Percentiles rank a stretch among this genome's conserved stretches.
Conservation (phyloP, 306 rosid species). For the Inga laurina region DNA sequence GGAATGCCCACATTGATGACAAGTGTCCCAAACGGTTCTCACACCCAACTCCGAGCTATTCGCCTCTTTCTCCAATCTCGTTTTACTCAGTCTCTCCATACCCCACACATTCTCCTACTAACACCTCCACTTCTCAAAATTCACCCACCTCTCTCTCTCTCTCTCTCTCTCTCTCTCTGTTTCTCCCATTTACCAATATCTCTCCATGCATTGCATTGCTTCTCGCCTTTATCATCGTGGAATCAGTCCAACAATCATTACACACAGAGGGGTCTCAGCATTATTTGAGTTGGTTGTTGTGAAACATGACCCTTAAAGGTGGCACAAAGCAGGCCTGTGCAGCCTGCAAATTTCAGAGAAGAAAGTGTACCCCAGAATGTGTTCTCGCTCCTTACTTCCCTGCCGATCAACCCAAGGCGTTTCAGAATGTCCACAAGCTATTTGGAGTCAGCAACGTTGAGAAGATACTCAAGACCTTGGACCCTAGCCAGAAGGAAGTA, state of each 20-base stretch:
- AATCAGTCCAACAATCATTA: not conserved
- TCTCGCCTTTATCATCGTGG: conserved; percentile 11
- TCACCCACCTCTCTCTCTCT: not conserved
- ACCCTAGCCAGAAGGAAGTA: conserved; percentile 44
- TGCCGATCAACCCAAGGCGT: conserved; percentile 64
- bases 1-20: conserved; percentile 33
- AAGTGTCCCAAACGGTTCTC: conserved; percentile 37
- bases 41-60: conserved; percentile 32
- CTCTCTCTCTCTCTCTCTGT: not conserved
- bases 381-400: conserved; percentile 74
- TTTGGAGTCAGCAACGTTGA: conserved; percentile 73
- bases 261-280: conserved; percentile 13
- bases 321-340: conserved; percentile 76
- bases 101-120: conserved; percentile 38
- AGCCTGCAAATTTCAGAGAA: conserved; percentile 69
- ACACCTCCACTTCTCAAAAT: conserved; percentile 27
- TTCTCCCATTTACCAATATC: conserved; percentile 6
- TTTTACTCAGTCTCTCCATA: conserved; percentile 50
- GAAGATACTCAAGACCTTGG: conserved; percentile 47
- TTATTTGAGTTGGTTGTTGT: conserved; percentile 33
- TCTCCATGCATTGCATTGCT: conserved; percentile 5
- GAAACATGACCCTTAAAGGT: conserved; percentile 70
- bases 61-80: conserved; percentile 6
- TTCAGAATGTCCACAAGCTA: conserved; percentile 68
- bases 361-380: conserved; percentile 71